phyloP scores from a whole-genome alignment of 2,329 filamentous ascomycete species.

The Pyrenophora tritici-repentis region DNA sequence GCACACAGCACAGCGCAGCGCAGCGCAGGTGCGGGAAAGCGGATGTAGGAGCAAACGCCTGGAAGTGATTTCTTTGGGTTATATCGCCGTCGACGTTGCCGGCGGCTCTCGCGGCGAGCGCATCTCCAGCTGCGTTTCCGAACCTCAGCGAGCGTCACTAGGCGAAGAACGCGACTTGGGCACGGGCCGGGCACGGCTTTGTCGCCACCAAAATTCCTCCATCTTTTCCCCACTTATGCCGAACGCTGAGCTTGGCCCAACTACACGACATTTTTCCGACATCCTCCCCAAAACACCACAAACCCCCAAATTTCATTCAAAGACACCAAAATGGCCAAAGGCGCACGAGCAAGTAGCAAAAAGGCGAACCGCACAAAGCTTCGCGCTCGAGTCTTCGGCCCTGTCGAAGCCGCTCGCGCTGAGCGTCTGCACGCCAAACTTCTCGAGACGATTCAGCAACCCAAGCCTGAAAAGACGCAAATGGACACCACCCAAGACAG shows the following conservation, averaged over 20 bases:
- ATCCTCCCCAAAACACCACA: slow-evolving; percentile 4
- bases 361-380: slow-evolving; percentile 85
- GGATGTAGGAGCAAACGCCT: slow-evolving; percentile 1
- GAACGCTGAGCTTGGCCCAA: not conserved
- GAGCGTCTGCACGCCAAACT: slow-evolving; percentile 86
- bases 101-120: slow-evolving; percentile 34
- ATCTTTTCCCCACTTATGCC: slow-evolving; percentile 14
- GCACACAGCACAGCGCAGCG: not conserved
- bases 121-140: slow-evolving; percentile 21
- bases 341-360: slow-evolving; percentile 74
- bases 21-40: not conserved
- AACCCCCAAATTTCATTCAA: slow-evolving; percentile 1
- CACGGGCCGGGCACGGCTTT: slow-evolving; percentile 19
- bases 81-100: slow-evolving; percentile 22
- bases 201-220: slow-evolving; percentile 30
- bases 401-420: slow-evolving; percentile 76
- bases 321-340: slow-evolving; percentile 76
- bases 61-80: not conserved
- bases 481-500: slow-evolving; percentile 55
- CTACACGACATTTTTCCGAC: not conserved
- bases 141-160: slow-evolving; percentile 38
- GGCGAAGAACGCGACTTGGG: slow-evolving; percentile 25
- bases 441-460: slow-evolving; percentile 76
- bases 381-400: slow-evolving; percentile 81
- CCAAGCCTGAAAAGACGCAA: slow-evolving; percentile 63